These are phyloP conservation scores for Fomitopsis schrenkii DNA, from an alignment of 1,284 basidiomycete species.

Conservation along the genomic window DNA sequence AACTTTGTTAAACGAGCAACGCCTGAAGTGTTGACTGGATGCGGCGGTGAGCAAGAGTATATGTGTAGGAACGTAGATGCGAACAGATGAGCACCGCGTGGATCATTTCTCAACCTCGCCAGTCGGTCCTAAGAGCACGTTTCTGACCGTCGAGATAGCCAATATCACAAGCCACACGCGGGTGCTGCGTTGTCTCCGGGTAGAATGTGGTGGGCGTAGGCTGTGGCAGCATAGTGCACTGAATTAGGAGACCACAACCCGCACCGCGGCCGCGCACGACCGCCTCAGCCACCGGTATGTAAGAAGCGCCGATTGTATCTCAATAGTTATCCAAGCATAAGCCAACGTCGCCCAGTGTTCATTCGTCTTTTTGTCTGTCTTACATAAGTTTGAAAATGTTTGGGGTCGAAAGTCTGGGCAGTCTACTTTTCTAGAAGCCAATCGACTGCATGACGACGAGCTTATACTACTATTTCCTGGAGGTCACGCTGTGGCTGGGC, in stretches of 20 bases:
- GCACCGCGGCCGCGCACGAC: background rate
- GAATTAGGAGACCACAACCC: background rate
- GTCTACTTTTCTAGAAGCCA: too few species aligned
- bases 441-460: too few species aligned
- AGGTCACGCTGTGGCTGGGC: too few species aligned
- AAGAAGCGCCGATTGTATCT: too few species aligned
- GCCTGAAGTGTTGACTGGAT: constrained; percentile 80
- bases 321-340: too few species aligned
- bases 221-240: background rate
- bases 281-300: background rate
- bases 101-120: constrained; percentile 55
- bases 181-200: background rate
- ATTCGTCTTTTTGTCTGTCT: too few species aligned
- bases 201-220: background rate
- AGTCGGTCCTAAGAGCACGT: background rate
- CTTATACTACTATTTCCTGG: too few species aligned
- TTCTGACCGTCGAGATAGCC: background rate
- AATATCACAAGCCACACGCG: background rate
- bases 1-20: constrained; percentile 94
- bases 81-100: constrained; percentile 79
- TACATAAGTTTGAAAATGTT: too few species aligned
- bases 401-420: too few species aligned
- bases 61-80: constrained; percentile 5
- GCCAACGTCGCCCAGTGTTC: too few species aligned
- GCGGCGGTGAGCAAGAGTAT: background rate